phyloP scores from a whole-genome alignment of 2,329 filamentous ascomycete species.

The Truncatella angustata region DNA sequence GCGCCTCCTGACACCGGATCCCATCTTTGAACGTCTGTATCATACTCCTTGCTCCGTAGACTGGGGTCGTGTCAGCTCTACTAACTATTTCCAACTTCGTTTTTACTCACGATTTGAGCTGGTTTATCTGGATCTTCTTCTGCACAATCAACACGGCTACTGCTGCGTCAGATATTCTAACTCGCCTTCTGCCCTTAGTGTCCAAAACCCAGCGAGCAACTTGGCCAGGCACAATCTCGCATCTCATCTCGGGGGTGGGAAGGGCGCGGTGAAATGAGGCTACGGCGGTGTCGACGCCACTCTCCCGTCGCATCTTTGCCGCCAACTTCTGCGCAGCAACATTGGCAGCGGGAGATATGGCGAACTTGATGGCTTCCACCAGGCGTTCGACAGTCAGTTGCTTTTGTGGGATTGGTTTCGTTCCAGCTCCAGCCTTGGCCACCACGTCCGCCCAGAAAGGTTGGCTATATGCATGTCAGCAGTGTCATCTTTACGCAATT shows the following conservation, averaged over 20 bases:
- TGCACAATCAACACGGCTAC: neutral
- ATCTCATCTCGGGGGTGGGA: slow-evolving; percentile 27
- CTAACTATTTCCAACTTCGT: neutral
- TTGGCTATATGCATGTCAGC: slow-evolving; percentile 20
- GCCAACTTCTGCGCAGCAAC: slow-evolving; percentile 30
- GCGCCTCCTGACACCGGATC: slow-evolving; percentile 11
- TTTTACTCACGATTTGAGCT: neutral
- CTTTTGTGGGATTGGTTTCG: slow-evolving; percentile 32
- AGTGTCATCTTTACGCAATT: neutral
- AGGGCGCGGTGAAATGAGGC: slow-evolving; percentile 34
- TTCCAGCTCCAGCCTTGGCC: slow-evolving; percentile 34
- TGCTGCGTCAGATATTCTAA: neutral
- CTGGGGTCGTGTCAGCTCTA: neutral
- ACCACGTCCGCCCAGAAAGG: slow-evolving; percentile 42
- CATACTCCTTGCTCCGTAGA: neutral
- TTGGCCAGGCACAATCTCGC: slow-evolving; percentile 19
- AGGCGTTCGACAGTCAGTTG: slow-evolving; percentile 30
- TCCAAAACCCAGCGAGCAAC: neutral
- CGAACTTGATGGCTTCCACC: slow-evolving; percentile 30
- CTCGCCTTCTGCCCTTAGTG: neutral
- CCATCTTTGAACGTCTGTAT: slow-evolving; percentile 6
- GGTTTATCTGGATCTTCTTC: slow-evolving; percentile 1
- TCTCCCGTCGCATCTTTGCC: slow-evolving; percentile 30
- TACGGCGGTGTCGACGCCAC: slow-evolving; percentile 34
- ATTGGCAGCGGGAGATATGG: slow-evolving; percentile 23